phyloP scores from a whole-genome alignment of 148 eudicot genomes.

The Rhododendron mucronatum region DNA sequence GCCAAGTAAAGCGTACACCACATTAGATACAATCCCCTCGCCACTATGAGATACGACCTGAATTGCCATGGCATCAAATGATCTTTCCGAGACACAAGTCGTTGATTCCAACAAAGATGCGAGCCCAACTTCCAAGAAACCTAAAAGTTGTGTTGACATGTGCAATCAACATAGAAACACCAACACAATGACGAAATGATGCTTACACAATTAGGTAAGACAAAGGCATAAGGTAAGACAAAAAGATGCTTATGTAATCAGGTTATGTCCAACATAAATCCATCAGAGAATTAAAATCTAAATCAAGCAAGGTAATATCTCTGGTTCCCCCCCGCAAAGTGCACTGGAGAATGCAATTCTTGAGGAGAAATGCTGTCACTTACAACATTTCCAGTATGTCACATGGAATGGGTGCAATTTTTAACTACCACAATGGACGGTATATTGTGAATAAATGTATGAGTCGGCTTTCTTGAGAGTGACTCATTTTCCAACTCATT shows the following conservation, averaged over 20 bases:
- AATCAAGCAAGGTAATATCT: background rate
- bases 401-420: background rate
- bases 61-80: slow-evolving; percentile 64
- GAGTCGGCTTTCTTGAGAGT: background rate
- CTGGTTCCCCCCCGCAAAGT: background rate
- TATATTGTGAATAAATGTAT: background rate
- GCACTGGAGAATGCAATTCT: background rate
- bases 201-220: background rate
- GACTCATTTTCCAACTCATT: background rate
- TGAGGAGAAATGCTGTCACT: background rate
- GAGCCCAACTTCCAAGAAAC: slow-evolving; percentile 75
- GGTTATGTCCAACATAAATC: background rate
- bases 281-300: background rate
- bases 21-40: slow-evolving; percentile 87
- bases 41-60: slow-evolving; percentile 78
- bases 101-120: slow-evolving; percentile 54
- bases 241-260: background rate
- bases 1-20: slow-evolving; percentile 93
- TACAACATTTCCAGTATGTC: background rate
- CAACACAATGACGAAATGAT: background rate
- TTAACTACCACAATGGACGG: background rate
- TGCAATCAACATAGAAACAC: background rate
- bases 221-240: background rate
- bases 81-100: slow-evolving; percentile 43
- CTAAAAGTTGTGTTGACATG: slow-evolving; percentile 26